These are phyloP conservation scores for Mallotus repandus DNA, from an alignment of 441 rosid species.

Conservation along the genomic window DNA sequence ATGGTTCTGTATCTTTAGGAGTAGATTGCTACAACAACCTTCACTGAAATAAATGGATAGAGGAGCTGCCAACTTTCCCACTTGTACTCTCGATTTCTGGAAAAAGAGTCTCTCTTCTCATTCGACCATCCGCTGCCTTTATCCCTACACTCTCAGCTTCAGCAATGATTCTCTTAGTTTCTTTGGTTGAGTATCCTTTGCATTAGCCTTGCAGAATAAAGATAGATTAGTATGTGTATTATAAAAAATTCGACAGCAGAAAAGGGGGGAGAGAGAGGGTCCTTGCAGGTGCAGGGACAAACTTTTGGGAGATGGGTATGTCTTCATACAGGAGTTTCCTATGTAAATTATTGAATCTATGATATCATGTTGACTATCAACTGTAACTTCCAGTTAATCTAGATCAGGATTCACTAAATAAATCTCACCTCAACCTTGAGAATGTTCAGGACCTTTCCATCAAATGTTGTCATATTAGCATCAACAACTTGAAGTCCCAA, in stretches of 20 bases:
- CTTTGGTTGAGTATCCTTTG: constrained; percentile 31
- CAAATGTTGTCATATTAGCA: constrained; percentile 64
- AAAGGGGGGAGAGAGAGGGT: no score
- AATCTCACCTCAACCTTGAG: constrained; percentile 64
- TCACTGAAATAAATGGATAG: constrained; percentile 16
- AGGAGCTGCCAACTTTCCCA: constrained; percentile 11
- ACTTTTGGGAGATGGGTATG: no score
- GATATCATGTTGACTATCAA: no score
- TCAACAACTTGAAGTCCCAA: constrained; percentile 56
- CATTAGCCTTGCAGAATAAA: constrained; percentile 31
- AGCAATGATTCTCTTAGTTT: constrained; percentile 38
- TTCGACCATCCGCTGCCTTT: constrained; percentile 11
- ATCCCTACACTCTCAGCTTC: constrained; percentile 26
- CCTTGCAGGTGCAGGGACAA: no score
- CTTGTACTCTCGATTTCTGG: constrained; percentile 13
- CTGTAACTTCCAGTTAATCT: neutral
- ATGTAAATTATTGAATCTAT: no score
- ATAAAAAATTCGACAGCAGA: no score
- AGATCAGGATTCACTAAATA: neutral
- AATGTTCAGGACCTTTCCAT: constrained; percentile 47
- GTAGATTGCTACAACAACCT: neutral
- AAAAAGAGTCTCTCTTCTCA: constrained; percentile 2
- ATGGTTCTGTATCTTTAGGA: constrained; percentile 2
- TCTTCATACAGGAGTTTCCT: no score
- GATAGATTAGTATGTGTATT: neutral